These are phyloP conservation scores for Lepidium didymum DNA, from an alignment of 345 rosid genomes.

Conservation along the genomic window DNA sequence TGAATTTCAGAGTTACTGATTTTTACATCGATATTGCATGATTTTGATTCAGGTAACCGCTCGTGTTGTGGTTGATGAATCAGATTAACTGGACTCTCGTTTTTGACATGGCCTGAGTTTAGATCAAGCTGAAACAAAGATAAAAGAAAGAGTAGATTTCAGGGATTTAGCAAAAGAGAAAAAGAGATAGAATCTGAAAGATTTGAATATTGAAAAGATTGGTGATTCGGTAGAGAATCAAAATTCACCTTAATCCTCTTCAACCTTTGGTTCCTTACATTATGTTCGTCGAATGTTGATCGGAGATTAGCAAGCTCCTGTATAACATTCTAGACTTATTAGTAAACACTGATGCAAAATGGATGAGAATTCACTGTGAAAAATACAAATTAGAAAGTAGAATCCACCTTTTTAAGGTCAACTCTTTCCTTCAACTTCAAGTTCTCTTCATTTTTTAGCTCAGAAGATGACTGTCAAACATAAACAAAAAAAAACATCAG, in stretches of 20 bases:
- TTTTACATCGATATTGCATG: conserved; percentile 19
- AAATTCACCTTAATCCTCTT: conserved; percentile 65
- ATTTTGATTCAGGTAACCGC: conserved; percentile 4
- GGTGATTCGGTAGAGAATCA: neutral
- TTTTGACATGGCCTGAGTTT: conserved; percentile 15
- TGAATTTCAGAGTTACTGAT: neutral
- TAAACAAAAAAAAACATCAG: neutral
- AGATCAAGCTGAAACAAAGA: conserved; percentile 39
- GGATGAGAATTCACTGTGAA: neutral
- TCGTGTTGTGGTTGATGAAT: neutral
- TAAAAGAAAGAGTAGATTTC: neutral
- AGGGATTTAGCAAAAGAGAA: neutral
- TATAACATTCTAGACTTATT: neutral
- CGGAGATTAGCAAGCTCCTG: conserved; percentile 61
- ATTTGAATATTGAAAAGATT: neutral
- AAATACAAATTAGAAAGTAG: neutral
- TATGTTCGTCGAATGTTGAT: conserved; percentile 45
- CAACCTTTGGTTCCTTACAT: conserved; percentile 47
- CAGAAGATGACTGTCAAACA: conserved; percentile 60
- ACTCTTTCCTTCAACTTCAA: conserved; percentile 51
- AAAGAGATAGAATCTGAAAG: neutral
- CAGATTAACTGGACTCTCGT: neutral
- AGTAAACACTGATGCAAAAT: neutral
- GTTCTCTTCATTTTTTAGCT: conserved; percentile 61
- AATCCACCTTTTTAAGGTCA: conserved; percentile 45